Evolutionary conservation across 495 filamentous ascomycete species (phyloP).

Genomic region (Neurospora africana): DNA sequence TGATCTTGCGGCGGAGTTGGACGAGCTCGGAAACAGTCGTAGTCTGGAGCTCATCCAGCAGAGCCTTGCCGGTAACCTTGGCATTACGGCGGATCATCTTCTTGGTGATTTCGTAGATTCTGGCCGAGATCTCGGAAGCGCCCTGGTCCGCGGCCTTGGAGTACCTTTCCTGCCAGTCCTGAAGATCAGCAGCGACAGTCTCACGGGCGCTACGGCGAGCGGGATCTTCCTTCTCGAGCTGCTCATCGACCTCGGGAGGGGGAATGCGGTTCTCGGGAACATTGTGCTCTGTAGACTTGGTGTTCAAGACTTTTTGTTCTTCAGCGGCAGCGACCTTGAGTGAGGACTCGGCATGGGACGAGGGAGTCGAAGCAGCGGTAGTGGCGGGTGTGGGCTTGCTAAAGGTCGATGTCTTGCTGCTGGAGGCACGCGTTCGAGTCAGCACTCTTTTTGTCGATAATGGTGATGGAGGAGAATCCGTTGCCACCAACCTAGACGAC

Average conservation of each 20-base stretch:
- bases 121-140: constrained; percentile 62
- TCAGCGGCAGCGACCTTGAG: constrained; percentile 1
- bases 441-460: neutral
- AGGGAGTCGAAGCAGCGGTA: neutral
- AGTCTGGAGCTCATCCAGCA: constrained; percentile 58
- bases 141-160: constrained; percentile 71
- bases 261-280: constrained; percentile 9
- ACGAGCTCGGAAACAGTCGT: constrained; percentile 50
- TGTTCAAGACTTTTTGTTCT: neutral
- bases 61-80: constrained; percentile 47
- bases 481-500: constrained; percentile 14
- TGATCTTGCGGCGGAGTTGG: constrained; percentile 56
- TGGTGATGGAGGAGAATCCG: neutral
- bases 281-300: constrained; percentile 9
- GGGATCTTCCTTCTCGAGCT: constrained; percentile 27
- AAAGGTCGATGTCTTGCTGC: constrained; percentile 22
- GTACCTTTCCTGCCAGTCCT: constrained; percentile 78
- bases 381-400: constrained; percentile 26
- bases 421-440: constrained; percentile 1
- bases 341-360: neutral
- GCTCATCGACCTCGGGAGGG: constrained; percentile 18
- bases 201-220: constrained; percentile 42
- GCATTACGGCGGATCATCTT: constrained; percentile 42
- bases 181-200: constrained; percentile 66
- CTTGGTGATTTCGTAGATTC: constrained; percentile 53